Conservation (phyloP, 2,329 filamentous ascomycete genomes). For the Monosporascus sp. region DNA sequence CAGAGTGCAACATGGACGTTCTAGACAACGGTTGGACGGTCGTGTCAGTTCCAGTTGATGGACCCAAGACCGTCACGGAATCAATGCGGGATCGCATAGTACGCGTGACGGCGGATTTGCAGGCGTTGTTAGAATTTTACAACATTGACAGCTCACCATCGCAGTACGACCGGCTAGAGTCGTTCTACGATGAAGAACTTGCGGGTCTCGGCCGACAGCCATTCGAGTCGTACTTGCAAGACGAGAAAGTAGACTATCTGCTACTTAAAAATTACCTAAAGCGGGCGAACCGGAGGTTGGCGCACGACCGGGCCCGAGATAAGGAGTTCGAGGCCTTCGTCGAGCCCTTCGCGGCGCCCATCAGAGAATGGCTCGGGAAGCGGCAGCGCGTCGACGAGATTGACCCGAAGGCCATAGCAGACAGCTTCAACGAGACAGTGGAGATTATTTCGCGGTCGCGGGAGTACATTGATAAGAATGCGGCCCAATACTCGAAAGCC, state of each 20-base stretch:
- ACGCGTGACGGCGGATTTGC: conserved; percentile 39
- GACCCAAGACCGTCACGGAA: conserved; percentile 2
- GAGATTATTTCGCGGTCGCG: conserved; percentile 28
- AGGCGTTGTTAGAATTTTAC: conserved; percentile 44
- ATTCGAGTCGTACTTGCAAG: conserved; percentile 35
- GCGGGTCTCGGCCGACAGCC: conserved; percentile 25
- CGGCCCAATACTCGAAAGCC: conserved; percentile 32
- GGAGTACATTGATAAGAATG: conserved; percentile 28
- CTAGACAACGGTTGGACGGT: background rate
- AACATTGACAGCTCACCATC: conserved; percentile 39
- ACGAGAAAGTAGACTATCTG: conserved; percentile 44
- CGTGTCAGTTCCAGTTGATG: background rate
- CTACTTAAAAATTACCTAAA: conserved; percentile 43
- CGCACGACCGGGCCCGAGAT: conserved; percentile 33
- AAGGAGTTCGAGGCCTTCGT: conserved; percentile 35
- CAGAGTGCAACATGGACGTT: background rate
- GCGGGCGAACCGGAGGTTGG: conserved; percentile 30
- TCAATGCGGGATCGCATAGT: conserved; percentile 33
- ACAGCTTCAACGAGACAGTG: conserved; percentile 32
- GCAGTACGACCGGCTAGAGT: conserved; percentile 32
- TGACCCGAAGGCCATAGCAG: conserved; percentile 37
- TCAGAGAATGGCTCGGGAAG: conserved; percentile 42
- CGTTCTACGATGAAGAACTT: conserved; percentile 39
- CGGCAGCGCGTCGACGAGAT: conserved; percentile 40
- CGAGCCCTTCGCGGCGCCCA: conserved; percentile 34